These are phyloP conservation scores for Hibiscus tridactylites DNA, from an alignment of 345 rosid species.

Conservation along the genomic window DNA sequence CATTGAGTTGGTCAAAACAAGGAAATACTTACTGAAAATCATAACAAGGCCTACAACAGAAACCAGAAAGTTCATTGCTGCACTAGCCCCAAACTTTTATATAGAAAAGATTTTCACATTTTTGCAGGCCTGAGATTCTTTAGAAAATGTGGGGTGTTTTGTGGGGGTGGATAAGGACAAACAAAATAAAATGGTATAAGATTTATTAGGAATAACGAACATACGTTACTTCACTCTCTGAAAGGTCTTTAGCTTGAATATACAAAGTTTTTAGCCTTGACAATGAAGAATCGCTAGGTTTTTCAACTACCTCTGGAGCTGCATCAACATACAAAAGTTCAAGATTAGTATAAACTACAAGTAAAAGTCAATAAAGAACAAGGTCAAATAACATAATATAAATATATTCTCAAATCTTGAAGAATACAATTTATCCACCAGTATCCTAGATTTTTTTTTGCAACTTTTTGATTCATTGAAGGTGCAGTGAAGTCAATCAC, in stretches of 20 bases:
- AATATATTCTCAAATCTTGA: not conserved
- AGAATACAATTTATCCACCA: not conserved
- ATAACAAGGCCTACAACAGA: not conserved
- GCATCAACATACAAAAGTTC: constrained; percentile 24
- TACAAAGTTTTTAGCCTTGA: constrained; percentile 50
- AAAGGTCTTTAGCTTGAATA: constrained; percentile 72
- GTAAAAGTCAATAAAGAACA: not conserved
- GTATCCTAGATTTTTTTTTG: no score
- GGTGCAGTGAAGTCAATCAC: no score
- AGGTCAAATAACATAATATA: not conserved
- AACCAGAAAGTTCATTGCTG: not conserved
- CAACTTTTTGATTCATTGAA: no score
- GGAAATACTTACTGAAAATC: constrained; percentile 2
- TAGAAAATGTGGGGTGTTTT: not conserved
- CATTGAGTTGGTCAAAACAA: not conserved
- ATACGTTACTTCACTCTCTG: constrained; percentile 74
- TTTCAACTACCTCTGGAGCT: constrained; percentile 94
- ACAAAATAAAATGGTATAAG: not conserved
- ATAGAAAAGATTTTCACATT: not conserved
- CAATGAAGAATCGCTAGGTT: constrained; percentile 72
- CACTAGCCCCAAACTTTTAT: not conserved
- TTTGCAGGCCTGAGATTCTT: not conserved
- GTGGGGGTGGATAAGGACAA: not conserved
- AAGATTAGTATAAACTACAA: not conserved
- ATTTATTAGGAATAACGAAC: constrained; percentile 7